Conservation (phyloP, 352 stramenopile genomes). For the Proteromonas lacertae region DNA sequence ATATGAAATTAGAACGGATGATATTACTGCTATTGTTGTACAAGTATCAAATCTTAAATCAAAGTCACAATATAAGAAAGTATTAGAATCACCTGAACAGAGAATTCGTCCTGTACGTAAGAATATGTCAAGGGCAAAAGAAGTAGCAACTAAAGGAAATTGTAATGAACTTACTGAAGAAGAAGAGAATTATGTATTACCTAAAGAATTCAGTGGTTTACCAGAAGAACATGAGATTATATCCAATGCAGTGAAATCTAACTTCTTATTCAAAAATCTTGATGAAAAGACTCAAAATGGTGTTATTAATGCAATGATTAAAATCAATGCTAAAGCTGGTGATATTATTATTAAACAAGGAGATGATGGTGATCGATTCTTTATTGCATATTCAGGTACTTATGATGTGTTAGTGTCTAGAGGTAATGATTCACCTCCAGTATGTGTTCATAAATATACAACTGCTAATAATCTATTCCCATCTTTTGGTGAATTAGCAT, state of each 20-base stretch:
- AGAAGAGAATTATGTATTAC: too few species aligned
- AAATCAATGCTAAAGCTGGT: constrained; percentile 21
- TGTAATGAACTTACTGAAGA: neutral
- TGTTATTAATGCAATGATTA: constrained; percentile 47
- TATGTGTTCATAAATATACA: too few species aligned
- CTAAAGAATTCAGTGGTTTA: constrained; percentile 13
- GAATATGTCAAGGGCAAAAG: constrained; percentile 18
- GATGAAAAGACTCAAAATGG: constrained; percentile 34
- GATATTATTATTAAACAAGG: constrained; percentile 36
- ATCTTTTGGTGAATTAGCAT: constrained; percentile 59
- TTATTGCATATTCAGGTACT: constrained; percentile 46
- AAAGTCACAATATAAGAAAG: neutral
- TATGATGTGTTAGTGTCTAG: constrained; percentile 15
- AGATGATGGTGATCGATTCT: constrained; percentile 63
- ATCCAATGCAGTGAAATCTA: constrained; percentile 29
- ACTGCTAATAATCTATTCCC: too few species aligned
- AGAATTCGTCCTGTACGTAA: constrained; percentile 19
- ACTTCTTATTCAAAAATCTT: constrained; percentile 55
- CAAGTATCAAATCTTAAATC: constrained; percentile 7
- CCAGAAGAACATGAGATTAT: constrained; percentile 24
- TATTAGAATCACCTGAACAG: neutral
- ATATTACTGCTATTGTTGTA: constrained; percentile 49
- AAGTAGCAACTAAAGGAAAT: neutral
- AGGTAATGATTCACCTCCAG: too few species aligned
- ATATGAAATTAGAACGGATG: constrained; percentile 62